Conservation (phyloP, 176 grass and related monocot genomes). For the Triticum monococcum region DNA sequence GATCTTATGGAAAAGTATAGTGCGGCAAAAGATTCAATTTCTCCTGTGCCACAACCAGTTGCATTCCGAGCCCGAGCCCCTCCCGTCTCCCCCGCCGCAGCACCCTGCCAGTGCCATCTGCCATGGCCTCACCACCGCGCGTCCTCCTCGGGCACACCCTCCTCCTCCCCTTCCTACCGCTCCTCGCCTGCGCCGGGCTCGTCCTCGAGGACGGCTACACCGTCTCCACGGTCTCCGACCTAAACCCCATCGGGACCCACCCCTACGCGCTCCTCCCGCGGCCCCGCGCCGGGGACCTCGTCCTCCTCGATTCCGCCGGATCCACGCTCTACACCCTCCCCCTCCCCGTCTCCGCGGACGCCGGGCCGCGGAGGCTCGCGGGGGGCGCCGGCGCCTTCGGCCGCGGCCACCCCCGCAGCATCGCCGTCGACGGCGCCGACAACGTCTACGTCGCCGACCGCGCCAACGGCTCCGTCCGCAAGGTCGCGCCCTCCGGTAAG, state of each 20-base stretch:
- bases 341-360: background rate
- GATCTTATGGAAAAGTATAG: too few species aligned
- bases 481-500: constrained; percentile 48
- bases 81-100: background rate
- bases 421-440: constrained; percentile 46
- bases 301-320: constrained; percentile 48
- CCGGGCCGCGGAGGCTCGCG: constrained; percentile 10
- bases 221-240: constrained; percentile 38
- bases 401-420: constrained; percentile 28
- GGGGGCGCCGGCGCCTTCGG: constrained; percentile 22
- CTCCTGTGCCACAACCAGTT: background rate
- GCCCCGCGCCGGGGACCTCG: constrained; percentile 32
- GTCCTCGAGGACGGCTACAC: constrained; percentile 54
- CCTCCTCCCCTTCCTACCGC: background rate
- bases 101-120: background rate
- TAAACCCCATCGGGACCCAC: constrained; percentile 21
- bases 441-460: constrained; percentile 59
- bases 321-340: constrained; percentile 40
- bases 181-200: background rate
- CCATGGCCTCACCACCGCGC: constrained; percentile 5
- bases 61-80: background rate
- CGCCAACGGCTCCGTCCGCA: constrained; percentile 24
- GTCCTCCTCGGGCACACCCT: background rate
- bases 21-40: too few species aligned
- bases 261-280: constrained; percentile 45